phyloP scores from a whole-genome alignment of 148 eudicot species.

The Chenopodium formosanum region DNA sequence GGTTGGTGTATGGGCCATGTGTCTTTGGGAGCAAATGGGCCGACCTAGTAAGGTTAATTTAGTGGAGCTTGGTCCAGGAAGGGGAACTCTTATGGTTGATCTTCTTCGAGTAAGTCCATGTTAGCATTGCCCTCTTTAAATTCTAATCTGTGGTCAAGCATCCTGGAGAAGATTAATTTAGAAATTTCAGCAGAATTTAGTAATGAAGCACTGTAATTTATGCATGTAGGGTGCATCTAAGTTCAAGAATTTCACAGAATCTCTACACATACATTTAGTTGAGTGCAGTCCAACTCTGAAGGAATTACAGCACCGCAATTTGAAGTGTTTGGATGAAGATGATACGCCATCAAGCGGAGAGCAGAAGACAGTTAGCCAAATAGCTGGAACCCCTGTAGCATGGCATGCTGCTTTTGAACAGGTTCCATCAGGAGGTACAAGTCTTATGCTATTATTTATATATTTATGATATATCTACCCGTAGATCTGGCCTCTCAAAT shows the following conservation, averaged over 20 bases:
- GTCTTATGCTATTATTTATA: neutral
- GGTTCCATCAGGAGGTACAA: conserved; percentile 89
- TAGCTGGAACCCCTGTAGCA: conserved; percentile 70
- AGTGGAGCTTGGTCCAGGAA: conserved; percentile 96
- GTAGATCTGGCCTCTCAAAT: too few relatives aligned
- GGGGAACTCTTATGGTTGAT: conserved; percentile 98
- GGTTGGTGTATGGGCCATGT: conserved; percentile 95
- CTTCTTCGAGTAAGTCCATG: conserved; percentile 69
- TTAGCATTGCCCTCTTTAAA: conserved; percentile 6
- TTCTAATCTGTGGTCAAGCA: neutral
- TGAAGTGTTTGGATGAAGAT: conserved; percentile 66
- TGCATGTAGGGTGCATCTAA: conserved; percentile 78
- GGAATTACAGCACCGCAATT: conserved; percentile 63
- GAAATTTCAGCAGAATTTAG: neutral
- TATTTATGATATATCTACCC: too few relatives aligned
- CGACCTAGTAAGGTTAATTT: conserved; percentile 65
- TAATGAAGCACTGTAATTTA: neutral
- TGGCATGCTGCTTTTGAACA: conserved; percentile 91
- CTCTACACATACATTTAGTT: conserved; percentile 77
- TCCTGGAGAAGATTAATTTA: neutral
- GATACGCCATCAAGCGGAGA: conserved; percentile 27
- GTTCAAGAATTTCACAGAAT: conserved; percentile 61
- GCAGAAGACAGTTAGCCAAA: conserved; percentile 39
- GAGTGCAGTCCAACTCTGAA: conserved; percentile 88
- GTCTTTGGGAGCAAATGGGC: conserved; percentile 98